Conservation (phyloP, 768 basidiomycete species). For the Hygrocybe coccinea region DNA sequence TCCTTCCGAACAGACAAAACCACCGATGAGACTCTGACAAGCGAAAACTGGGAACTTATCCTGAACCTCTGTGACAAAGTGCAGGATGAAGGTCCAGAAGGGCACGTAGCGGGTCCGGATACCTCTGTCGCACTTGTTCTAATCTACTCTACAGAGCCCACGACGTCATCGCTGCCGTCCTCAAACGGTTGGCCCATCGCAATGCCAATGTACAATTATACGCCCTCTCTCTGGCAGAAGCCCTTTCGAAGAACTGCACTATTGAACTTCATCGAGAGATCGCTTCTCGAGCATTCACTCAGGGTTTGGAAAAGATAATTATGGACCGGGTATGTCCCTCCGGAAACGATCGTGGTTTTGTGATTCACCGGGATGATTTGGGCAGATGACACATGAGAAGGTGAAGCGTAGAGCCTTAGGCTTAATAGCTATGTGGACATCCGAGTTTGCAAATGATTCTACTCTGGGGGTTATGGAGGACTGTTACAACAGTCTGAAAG, state of each 20-base stretch:
- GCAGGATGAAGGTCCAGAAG: slow-evolving; percentile 76
- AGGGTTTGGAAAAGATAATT: slow-evolving; percentile 79
- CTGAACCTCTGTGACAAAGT: slow-evolving; percentile 97
- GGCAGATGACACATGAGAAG: slow-evolving; percentile 83
- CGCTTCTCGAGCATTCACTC: slow-evolving; percentile 85
- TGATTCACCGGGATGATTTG: neutral
- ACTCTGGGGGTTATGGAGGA: slow-evolving; percentile 88
- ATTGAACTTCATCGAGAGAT: slow-evolving; percentile 79
- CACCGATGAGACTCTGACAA: slow-evolving; percentile 94
- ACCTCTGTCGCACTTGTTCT: neutral
- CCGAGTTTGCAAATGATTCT: slow-evolving; percentile 75
- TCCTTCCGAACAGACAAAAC: slow-evolving; percentile 63
- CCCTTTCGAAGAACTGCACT: slow-evolving; percentile 88
- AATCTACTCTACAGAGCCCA: slow-evolving; percentile 63
- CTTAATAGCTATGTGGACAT: slow-evolving; percentile 78
- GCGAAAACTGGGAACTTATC: slow-evolving; percentile 94
- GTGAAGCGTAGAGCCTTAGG: slow-evolving; percentile 72
- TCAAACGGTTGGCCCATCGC: slow-evolving; percentile 89
- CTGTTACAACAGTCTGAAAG: slow-evolving; percentile 73
- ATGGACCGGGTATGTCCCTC: slow-evolving; percentile 68
- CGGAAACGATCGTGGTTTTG: neutral
- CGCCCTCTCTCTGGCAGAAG: slow-evolving; percentile 80
- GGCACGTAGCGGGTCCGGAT: slow-evolving; percentile 46
- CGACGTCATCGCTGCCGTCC: slow-evolving; percentile 73
- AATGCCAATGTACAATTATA: slow-evolving; percentile 97